These are phyloP conservation scores for Smithsoniella earleae DNA, from an alignment of 163 green algal genomes.

Conservation along the genomic window DNA sequence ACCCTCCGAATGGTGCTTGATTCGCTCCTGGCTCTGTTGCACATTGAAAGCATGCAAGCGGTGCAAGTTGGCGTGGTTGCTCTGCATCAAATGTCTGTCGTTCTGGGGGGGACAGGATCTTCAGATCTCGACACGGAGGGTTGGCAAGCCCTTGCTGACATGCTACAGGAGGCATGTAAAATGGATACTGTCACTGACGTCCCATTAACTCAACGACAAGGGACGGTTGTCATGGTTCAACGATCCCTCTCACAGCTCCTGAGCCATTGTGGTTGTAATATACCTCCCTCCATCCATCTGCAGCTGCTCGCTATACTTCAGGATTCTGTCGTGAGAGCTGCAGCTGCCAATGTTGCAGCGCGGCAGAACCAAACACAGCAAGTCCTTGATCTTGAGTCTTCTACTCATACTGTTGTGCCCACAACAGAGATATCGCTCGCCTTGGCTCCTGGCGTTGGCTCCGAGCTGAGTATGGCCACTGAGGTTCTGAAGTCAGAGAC, in stretches of 20 bases:
- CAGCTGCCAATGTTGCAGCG: not conserved
- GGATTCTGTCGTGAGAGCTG: not conserved
- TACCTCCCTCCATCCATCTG: constrained; percentile 18
- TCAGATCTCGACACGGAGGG: not conserved
- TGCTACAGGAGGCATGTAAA: constrained; percentile 8
- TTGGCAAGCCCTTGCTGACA: constrained; percentile 12
- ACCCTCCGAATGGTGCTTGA: constrained; percentile 21
- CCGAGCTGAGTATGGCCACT: too few species aligned
- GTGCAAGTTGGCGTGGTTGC: constrained; percentile 5
- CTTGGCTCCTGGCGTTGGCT: not conserved
- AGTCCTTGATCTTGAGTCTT: too few species aligned
- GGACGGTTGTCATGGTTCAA: constrained; percentile 28
- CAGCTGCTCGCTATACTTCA: constrained; percentile 14
- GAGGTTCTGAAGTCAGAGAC: too few species aligned
- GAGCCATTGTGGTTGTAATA: not conserved
- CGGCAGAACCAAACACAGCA: not conserved
- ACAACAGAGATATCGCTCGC: not conserved
- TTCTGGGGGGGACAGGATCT: not conserved
- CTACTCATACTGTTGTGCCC: too few species aligned
- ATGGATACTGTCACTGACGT: constrained; percentile 13
- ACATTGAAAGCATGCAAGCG: constrained; percentile 12
- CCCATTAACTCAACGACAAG: not conserved
- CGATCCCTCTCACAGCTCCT: constrained; percentile 18
- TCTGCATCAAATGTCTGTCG: constrained; percentile 28
- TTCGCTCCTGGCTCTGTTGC: constrained; percentile 19